Evolutionary conservation across 805 yeast genomes (phyloP).

Genomic region (Tetrapisispora arboricola): DNA sequence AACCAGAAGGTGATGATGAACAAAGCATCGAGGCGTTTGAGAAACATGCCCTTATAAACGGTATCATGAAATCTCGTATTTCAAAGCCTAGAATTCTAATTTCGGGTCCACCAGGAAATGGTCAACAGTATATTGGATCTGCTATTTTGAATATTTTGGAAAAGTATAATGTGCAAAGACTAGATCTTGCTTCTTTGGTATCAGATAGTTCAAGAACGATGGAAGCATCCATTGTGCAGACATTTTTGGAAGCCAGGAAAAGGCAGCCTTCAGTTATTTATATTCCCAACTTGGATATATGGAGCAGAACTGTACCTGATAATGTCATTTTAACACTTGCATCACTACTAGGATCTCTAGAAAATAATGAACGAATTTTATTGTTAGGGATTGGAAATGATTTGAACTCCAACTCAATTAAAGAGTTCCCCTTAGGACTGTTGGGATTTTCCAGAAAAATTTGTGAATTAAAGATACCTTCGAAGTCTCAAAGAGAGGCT

Average conservation of each 20-base stretch:
- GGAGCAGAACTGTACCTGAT: conserved; percentile 58
- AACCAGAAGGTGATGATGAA: conserved; percentile 16
- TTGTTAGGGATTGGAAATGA: conserved; percentile 62
- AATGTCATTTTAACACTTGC: conserved; percentile 64
- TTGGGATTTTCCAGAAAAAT: conserved; percentile 31
- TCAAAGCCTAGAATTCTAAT: conserved; percentile 76
- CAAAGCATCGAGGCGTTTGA: conserved; percentile 54
- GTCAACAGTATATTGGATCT: conserved; percentile 75
- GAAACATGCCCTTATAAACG: conserved; percentile 49
- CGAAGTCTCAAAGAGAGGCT: conserved; percentile 35
- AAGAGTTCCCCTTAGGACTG: conserved; percentile 18
- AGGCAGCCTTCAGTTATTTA: conserved; percentile 81
- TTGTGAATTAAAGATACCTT: conserved; percentile 43
- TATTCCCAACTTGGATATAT: conserved; percentile 73
- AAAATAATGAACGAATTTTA: conserved; percentile 62
- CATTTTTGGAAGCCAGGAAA: conserved; percentile 77
- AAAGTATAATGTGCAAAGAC: conserved; percentile 78
- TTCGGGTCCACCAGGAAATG: conserved; percentile 67
- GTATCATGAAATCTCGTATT: conserved; percentile 48
- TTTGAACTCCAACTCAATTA: conserved; percentile 32
- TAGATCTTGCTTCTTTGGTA: conserved; percentile 69
- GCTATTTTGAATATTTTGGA: conserved; percentile 77
- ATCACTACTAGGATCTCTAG: conserved; percentile 56
- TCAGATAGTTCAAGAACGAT: conserved; percentile 74
- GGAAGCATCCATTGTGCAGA: conserved; percentile 74